phyloP scores from a whole-genome alignment of 1,284 basidiomycete genomes.

The Malassezia restricta region DNA sequence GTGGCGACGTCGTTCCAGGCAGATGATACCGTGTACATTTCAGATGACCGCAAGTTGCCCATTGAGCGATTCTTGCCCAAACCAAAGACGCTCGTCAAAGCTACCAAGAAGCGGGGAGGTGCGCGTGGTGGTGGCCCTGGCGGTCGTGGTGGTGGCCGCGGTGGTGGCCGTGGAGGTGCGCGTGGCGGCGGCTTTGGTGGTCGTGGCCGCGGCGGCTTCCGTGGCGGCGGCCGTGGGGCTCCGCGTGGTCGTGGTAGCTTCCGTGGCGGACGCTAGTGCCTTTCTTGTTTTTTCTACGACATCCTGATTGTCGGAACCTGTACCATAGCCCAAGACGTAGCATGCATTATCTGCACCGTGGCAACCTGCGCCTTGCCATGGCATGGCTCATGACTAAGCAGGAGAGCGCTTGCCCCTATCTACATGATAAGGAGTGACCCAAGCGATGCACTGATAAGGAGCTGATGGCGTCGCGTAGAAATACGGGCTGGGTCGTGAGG shows the following conservation, averaged over 20 bases:
- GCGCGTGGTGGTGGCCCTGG: conserved; percentile 39
- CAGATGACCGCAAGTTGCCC: conserved; percentile 85
- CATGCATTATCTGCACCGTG: too few species aligned
- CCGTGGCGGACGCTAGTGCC: conserved; percentile 1
- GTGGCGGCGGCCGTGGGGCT: conserved; percentile 17
- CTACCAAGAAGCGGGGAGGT: conserved; percentile 30
- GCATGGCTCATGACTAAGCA: too few species aligned
- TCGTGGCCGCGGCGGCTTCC: not conserved
- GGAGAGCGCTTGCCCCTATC: not conserved
- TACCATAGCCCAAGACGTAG: not conserved
- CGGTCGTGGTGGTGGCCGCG: conserved; percentile 23
- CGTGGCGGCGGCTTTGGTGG: conserved; percentile 10
- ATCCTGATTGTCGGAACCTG: not conserved
- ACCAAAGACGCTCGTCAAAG: conserved; percentile 56
- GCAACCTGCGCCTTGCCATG: too few species aligned
- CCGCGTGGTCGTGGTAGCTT: conserved; percentile 26
- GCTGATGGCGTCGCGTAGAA: not conserved
- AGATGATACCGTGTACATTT: conserved; percentile 96
- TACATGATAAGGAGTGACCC: not conserved
- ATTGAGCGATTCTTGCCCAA: conserved; percentile 95
- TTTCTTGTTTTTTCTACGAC: not conserved
- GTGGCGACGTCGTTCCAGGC: conserved; percentile 88
- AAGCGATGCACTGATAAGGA: not conserved
- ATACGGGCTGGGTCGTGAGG: not conserved
- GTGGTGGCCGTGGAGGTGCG: conserved; percentile 27